Conservation (phyloP, 1,284 basidiomycete genomes). For the Malassezia yamatoensis region DNA sequence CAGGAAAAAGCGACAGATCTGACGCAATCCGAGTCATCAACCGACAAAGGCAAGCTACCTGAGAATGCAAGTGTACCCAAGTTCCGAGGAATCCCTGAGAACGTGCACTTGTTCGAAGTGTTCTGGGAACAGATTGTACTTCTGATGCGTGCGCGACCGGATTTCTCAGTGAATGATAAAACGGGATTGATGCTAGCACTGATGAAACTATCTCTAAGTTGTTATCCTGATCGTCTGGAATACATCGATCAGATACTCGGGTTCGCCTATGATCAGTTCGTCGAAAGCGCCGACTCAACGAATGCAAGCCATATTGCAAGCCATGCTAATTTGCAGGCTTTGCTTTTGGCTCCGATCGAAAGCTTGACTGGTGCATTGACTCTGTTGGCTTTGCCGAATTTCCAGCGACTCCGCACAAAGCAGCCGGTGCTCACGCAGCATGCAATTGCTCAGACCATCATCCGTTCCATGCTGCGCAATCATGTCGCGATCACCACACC, state of each 20-base stretch:
- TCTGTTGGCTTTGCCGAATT: slow-evolving; percentile 40
- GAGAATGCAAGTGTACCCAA: slow-evolving; percentile 22
- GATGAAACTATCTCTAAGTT: slow-evolving; percentile 41
- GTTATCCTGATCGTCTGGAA: slow-evolving; percentile 46
- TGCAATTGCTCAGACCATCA: slow-evolving; percentile 41
- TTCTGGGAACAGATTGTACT: slow-evolving; percentile 47
- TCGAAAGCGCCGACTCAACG: slow-evolving; percentile 17
- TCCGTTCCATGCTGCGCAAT: slow-evolving; percentile 39
- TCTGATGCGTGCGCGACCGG: slow-evolving; percentile 44
- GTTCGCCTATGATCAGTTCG: slow-evolving; percentile 33
- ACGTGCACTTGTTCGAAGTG: slow-evolving; percentile 45
- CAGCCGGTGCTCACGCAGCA: slow-evolving; percentile 40
- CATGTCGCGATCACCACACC: slow-evolving; percentile 42
- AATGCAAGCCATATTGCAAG: slow-evolving; percentile 32
- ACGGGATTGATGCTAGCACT: slow-evolving; percentile 43
- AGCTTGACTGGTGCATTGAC: slow-evolving; percentile 40
- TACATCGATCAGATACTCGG: slow-evolving; percentile 46
- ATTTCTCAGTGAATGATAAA: slow-evolving; percentile 43
- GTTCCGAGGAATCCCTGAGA: slow-evolving; percentile 45
- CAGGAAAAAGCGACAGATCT: no score
- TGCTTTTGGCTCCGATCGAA: slow-evolving; percentile 42
- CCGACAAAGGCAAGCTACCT: slow-evolving; percentile 4
- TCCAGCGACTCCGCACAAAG: slow-evolving; percentile 30
- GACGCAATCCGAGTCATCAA: no score
- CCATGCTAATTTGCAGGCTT: slow-evolving; percentile 31